These are phyloP conservation scores for Heterococcus sp. DNA, from an alignment of 108 stramenopile species.

Conservation along the genomic window DNA sequence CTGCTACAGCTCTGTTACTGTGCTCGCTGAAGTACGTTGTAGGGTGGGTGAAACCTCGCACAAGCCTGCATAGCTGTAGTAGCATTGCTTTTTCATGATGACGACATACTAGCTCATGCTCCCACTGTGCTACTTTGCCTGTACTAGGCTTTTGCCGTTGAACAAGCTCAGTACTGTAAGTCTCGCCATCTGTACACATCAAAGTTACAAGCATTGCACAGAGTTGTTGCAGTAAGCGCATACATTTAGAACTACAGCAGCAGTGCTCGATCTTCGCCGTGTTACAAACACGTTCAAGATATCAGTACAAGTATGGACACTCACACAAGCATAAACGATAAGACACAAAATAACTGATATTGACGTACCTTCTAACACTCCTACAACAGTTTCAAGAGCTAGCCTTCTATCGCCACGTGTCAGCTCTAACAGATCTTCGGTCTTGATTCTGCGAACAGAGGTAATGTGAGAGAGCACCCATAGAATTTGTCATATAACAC, in stretches of 20 bases:
- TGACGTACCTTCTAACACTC: neutral
- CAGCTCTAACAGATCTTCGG: conserved; percentile 61
- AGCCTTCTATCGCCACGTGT: conserved; percentile 47
- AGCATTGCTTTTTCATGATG: conserved; percentile 59
- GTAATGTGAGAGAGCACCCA: too few species aligned
- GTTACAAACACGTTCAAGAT: too few species aligned
- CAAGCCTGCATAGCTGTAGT: conserved; percentile 59
- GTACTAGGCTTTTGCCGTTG: conserved; percentile 54
- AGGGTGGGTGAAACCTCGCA: conserved; percentile 61
- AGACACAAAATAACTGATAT: too few species aligned
- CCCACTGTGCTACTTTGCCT: conserved; percentile 58
- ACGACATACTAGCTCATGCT: conserved; percentile 59
- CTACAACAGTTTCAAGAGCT: conserved; percentile 48
- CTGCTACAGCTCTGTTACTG: too few species aligned
- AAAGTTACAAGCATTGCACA: too few species aligned
- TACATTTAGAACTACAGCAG: too few species aligned
- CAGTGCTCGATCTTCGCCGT: too few species aligned
- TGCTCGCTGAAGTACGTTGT: conserved; percentile 55
- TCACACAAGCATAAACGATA: too few species aligned
- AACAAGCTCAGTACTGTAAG: conserved; percentile 58
- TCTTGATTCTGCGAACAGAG: conserved; percentile 47
- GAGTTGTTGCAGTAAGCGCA: too few species aligned
- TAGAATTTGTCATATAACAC: too few species aligned
- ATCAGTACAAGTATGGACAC: too few species aligned
- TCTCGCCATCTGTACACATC: conserved; percentile 58